A percentile compares a stretch with the other conserved stretches of the same genome.
Evolutionary conservation across 768 basidiomycete genomes (phyloP).

Genomic region (Russula emetica): DNA sequence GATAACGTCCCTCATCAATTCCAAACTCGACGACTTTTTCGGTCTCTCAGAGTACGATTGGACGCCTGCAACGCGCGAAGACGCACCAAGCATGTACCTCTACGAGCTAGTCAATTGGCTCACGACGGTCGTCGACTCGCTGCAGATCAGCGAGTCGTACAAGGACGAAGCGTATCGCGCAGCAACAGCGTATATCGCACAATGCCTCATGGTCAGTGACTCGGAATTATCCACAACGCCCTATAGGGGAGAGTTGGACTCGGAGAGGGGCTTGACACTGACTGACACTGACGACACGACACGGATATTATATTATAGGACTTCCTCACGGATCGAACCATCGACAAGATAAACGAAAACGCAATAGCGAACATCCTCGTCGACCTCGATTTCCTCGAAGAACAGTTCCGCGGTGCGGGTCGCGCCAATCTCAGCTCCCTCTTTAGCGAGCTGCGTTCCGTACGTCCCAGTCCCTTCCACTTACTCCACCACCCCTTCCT

Average conservation of each 20-base stretch:
- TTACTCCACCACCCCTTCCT: too few species aligned
- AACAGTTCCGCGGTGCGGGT: slow-evolving; percentile 75
- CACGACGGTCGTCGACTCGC: slow-evolving; percentile 90
- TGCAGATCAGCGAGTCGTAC: slow-evolving; percentile 74
- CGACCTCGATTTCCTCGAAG: slow-evolving; percentile 85
- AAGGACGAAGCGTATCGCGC: slow-evolving; percentile 88
- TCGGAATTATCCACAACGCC: too few species aligned
- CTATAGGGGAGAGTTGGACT: too few species aligned
- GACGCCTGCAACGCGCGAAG: slow-evolving; percentile 68
- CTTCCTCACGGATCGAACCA: slow-evolving; percentile 71
- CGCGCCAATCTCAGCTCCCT: slow-evolving; percentile 63
- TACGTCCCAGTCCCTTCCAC: slow-evolving; percentile 38
- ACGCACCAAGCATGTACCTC: slow-evolving; percentile 87
- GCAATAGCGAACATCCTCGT: slow-evolving; percentile 81
- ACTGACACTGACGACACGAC: not conserved
- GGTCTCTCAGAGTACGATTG: slow-evolving; percentile 94
- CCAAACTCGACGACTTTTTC: slow-evolving; percentile 94
- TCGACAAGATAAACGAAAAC: slow-evolving; percentile 81
- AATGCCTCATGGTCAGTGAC: slow-evolving; percentile 74
- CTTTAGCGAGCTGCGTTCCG: slow-evolving; percentile 76
- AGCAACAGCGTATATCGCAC: slow-evolving; percentile 83
- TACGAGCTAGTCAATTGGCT: slow-evolving; percentile 96
- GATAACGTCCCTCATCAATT: slow-evolving; percentile 77
- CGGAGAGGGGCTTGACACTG: not conserved
- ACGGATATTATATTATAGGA: slow-evolving; percentile 42